These are phyloP conservation scores for Syzygium aromaticum DNA, from an alignment of 345 rosid genomes.

Conservation along the genomic window DNA sequence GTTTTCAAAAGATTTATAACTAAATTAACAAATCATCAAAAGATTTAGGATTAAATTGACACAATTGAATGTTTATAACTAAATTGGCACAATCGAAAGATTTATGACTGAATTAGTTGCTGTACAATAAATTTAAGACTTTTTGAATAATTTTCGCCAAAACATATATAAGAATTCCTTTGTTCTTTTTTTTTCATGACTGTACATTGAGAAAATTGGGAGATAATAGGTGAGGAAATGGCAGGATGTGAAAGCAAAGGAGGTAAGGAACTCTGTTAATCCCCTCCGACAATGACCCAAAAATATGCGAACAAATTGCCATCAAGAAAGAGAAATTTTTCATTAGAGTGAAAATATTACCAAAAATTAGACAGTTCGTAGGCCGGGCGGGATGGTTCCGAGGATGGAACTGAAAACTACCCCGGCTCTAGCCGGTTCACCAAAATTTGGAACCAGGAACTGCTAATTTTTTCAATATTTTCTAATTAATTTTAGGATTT, in stretches of 20 bases:
- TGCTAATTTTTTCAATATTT: neutral
- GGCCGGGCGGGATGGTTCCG: neutral
- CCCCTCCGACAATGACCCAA: too few relatives aligned
- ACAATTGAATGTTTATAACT: too few relatives aligned
- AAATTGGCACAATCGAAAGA: too few relatives aligned
- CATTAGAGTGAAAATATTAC: neutral
- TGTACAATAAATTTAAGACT: too few relatives aligned
- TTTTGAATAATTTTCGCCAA: too few relatives aligned
- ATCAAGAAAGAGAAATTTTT: neutral
- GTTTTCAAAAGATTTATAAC: too few relatives aligned
- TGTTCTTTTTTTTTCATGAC: neutral
- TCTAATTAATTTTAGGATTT: neutral
- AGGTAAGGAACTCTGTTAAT: too few relatives aligned
- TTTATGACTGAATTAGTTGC: too few relatives aligned
- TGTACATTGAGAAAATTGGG: neutral
- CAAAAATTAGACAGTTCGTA: neutral
- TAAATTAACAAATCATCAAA: too few relatives aligned
- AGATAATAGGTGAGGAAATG: neutral
- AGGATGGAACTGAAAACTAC: neutral
- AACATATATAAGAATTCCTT: too few relatives aligned
- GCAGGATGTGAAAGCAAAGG: neutral
- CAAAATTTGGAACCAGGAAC: neutral
- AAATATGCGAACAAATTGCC: neutral
- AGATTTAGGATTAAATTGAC: too few relatives aligned
- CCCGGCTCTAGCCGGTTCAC: neutral